These are phyloP conservation scores for Phaffia australis DNA, from an alignment of 768 basidiomycete species.

Conservation along the genomic window DNA sequence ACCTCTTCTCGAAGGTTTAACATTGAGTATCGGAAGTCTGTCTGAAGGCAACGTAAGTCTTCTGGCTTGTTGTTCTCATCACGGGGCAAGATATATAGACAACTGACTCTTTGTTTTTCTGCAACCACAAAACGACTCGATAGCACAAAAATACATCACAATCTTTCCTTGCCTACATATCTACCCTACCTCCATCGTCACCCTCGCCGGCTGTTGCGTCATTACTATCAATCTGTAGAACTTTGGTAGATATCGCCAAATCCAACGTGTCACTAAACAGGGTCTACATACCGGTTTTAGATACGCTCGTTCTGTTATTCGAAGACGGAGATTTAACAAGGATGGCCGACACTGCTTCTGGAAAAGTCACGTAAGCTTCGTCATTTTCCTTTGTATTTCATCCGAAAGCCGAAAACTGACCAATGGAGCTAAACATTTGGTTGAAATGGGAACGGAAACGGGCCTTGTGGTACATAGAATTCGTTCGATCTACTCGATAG, in stretches of 20 bases:
- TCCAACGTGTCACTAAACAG: slow-evolving; percentile 53
- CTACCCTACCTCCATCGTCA: slow-evolving; percentile 43
- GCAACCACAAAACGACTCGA: background rate
- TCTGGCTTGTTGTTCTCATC: slow-evolving; percentile 20
- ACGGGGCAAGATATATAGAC: slow-evolving; percentile 16
- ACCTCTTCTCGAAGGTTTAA: slow-evolving; percentile 56
- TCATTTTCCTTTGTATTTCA: background rate
- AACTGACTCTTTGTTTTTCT: slow-evolving; percentile 23
- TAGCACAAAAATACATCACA: slow-evolving; percentile 60
- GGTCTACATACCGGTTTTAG: slow-evolving; percentile 69
- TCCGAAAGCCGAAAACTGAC: background rate
- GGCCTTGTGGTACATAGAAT: background rate
- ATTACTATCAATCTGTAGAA: slow-evolving; percentile 19
- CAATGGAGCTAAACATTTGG: background rate
- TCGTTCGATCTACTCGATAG: slow-evolving; percentile 10
- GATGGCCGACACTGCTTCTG: slow-evolving; percentile 42
- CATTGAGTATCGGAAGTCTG: slow-evolving; percentile 70
- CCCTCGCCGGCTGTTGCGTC: slow-evolving; percentile 16
- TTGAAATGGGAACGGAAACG: background rate
- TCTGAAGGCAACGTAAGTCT: slow-evolving; percentile 69
- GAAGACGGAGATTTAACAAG: slow-evolving; percentile 53
- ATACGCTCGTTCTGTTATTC: slow-evolving; percentile 61
- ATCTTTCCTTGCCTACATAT: slow-evolving; percentile 53
- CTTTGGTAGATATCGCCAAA: slow-evolving; percentile 43
- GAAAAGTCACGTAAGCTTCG: slow-evolving; percentile 44